Base-by-base conservation (phyloP, 1,284 basidiomycete genomes). In the Sutorius eximius region DNA sequence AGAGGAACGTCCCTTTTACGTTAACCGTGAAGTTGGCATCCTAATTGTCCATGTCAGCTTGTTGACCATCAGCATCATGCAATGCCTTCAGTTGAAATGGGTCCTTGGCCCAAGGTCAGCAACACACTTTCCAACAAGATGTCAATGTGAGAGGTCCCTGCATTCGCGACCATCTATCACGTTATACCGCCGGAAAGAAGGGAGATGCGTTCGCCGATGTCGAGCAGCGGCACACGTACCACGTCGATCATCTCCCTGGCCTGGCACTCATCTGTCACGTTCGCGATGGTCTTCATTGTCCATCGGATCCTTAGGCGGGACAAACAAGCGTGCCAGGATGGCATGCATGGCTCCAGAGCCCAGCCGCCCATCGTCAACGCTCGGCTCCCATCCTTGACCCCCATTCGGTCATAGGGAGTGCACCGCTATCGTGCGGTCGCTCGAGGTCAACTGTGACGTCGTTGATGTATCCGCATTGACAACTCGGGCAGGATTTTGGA, bases 221-320 rank as follows among this genome's bases (percentile, higher is more conserved):
- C 11, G n/a, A 37, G 8, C 4, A 37, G 3, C 16, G 10, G n/a
- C 8, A 37, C 13, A 42, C 52, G 42, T 24, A 59, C 61, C 15
- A 51, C 55, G 8, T 68, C 63, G 6, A 80, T 70, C 61, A 78
- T 62, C 1, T 55, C 56, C 45, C 70, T 63, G 3, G 79, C 76
- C 22, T 75, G 69, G 1, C 50, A 59, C 49, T 80, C 75, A 3
- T 63, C 57, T 0, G 73, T 60, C 5, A 77, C 73, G 55, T 78
- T 74, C 0, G 60, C 70, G 2, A 59, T 38, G n/a, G 77, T 45
- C 1, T 59, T 57, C 4, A 73, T 41, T 0, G 66, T 63, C 30
- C 61, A 65, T 20, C 71, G 50, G 4, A n/a, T 6, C 24, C 24
- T 27, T 6, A 27, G 24, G 1, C 24, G 5, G 5, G 24, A 27